Percentiles rank a stretch among this genome's conserved stretches.
These are phyloP conservation scores for Arthroderma sp. DNA, from an alignment of 2,329 filamentous ascomycete genomes.

Conservation along the genomic window DNA sequence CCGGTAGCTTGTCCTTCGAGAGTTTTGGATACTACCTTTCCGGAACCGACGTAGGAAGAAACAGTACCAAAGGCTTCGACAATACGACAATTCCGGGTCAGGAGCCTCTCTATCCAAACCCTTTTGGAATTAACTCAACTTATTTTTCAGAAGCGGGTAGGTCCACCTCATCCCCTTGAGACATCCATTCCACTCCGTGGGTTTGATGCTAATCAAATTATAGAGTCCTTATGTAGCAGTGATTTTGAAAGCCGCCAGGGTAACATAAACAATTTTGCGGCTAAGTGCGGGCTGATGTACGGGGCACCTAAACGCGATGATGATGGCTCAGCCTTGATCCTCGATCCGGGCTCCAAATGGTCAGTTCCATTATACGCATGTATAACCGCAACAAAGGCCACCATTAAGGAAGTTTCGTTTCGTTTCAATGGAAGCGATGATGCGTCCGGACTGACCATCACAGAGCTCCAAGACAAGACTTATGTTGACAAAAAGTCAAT, in stretches of 20 bases:
- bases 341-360: constrained; percentile 32
- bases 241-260: constrained; percentile 17
- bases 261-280: constrained; percentile 31
- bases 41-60: too few species aligned
- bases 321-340: constrained; percentile 20
- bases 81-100: too few species aligned
- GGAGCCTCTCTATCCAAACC: neutral
- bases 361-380: constrained; percentile 32
- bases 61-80: too few species aligned
- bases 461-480: constrained; percentile 23
- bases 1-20: neutral
- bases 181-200: neutral
- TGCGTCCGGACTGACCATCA: constrained; percentile 20
- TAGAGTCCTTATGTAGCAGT: constrained; percentile 12
- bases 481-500: constrained; percentile 19
- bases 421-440: constrained; percentile 30
- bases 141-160: constrained; percentile 4
- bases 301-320: constrained; percentile 28
- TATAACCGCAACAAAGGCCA: constrained; percentile 29
- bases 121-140: neutral
- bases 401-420: constrained; percentile 35
- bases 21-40: too few species aligned
- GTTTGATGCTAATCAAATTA: neutral
- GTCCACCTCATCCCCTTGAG: neutral
- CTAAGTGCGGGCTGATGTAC: constrained; percentile 29